Base-by-base conservation (phyloP, 2,329 filamentous ascomycete species). In the Claviceps pazoutovae region DNA sequence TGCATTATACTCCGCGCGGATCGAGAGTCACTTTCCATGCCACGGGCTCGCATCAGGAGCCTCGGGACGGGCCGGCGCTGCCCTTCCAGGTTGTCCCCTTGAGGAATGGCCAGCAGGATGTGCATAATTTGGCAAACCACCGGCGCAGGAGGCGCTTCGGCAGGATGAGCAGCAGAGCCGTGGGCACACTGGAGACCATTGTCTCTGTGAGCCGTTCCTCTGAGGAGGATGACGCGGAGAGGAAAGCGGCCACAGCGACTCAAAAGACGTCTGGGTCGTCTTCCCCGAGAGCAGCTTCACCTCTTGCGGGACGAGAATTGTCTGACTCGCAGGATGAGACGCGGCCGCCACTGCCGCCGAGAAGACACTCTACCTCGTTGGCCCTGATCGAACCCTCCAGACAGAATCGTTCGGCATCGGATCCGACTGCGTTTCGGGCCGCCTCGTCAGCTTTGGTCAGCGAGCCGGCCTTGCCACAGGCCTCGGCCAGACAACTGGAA, bases 181-280 rank as follows among this genome's bases (percentile, higher is more conserved):
- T 82, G 62, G 78, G 79, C 3, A 83, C 79, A 1, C 64, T 83
- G 4, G 79, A 84, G 59, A 83, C 80, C 0, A 83, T 83, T 59
- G 83, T 83, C 71, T 82, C 78, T 23, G 80, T 78, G 0, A 83
- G 79, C 54, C 73, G 79, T 26, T 83, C 79, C 1, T 82, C 79
- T 0, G 78, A 81, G 23, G 80, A 83, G 56, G 79, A 81, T 43
- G 75, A 73, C 57, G 68, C 73, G n/a, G 78, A 74, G 57, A 81
- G 79, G 63, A 80, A 76, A 60, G 71, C 78, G 1, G 79, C 79
- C 0, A 67, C 70, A 14, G 60, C 67, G 2, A 65, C 60, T 30
- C 74, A 72, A 43, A 23, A 13, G 17, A 5, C 14, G 30, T 61
- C 66, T 2, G 62, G 59, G 5, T 57, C 59, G 26, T 59, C 62